Evolutionary conservation across 305 asterid species (phyloP), one percentile per base, ranked within the genome.

Genomic region (Solanum hybrid): DNA sequence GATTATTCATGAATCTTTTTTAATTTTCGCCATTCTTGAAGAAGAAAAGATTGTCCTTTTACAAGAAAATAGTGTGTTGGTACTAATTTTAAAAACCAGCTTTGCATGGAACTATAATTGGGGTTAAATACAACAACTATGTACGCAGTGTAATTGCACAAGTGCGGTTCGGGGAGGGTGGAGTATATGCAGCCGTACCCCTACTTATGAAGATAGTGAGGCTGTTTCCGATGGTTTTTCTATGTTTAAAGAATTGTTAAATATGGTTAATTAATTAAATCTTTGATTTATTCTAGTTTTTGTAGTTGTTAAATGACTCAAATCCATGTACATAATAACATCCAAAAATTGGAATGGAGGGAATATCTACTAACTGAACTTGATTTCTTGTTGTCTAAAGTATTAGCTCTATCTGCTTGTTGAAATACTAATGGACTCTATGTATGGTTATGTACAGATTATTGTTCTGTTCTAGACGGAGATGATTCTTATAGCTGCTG

Each of bases 401-500:
- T 72, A 32, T 4, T 9, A 27, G 17, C 24, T 40, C 3, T 81
- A 27, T 81, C 71, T 27, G 72, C 38, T 45, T 82, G 10, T 10
- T 42, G 9, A 17, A 17, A 29, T 84, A 45, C 87, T 84, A 29
- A 51, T 29, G 73, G 40, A 29, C 40, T 84, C 38, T 34, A n/a
- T 87, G n/a, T 42, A 40, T 36, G 31, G 26, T 79, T 2, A 76
- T 89, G 40, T 90, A 81, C 94, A 97, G 99, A 96, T 94, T 96
- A 97, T 78, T 97, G 99, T 87, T 91, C 92, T 91, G 94, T 95
- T 13, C 94, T 97, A 26, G 98, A 97, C 38, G 99, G 99, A 84
- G 99, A 96, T 60, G 95, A 91, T 11, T 93, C 94, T 3, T 96
- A 95, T 89, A 90, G 95, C 93, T 97, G 99, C 93, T 97, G 99